Evolutionary conservation across 2,329 filamentous ascomycete genomes (phyloP).

Genomic region (Calonectria multiphialidica): DNA sequence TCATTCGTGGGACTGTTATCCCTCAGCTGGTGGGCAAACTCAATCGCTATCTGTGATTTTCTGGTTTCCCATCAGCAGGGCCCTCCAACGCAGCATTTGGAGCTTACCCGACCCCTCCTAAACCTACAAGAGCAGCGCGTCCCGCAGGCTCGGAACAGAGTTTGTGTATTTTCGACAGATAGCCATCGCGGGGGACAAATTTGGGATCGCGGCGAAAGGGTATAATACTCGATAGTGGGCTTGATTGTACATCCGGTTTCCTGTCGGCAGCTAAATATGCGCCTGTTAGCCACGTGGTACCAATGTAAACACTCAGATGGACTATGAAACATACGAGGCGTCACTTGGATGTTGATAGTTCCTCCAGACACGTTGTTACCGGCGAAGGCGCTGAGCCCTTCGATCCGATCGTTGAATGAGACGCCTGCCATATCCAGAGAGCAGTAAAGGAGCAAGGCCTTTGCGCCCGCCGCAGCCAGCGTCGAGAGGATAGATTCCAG

Average conservation of each 20-base stretch:
- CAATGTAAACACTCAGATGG: too few relatives aligned
- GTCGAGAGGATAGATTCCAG: too few relatives aligned
- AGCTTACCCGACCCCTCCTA: slow-evolving; percentile 46
- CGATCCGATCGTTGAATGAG: not conserved
- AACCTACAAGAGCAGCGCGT: slow-evolving; percentile 46
- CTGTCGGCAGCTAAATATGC: not conserved
- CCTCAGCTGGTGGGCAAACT: slow-evolving; percentile 49
- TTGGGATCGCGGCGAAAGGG: not conserved
- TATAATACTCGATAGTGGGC: not conserved
- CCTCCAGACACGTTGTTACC: not conserved
- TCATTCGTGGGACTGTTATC: not conserved
- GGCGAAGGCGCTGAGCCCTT: not conserved
- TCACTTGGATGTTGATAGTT: not conserved
- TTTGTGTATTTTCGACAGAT: slow-evolving; percentile 38
- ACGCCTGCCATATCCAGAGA: not conserved
- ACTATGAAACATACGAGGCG: not conserved
- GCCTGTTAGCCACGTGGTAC: not conserved
- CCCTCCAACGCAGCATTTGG: too few relatives aligned
- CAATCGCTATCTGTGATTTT: slow-evolving; percentile 46
- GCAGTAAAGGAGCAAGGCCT: too few relatives aligned
- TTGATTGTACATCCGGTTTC: not conserved
- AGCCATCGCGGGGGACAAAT: slow-evolving; percentile 39
- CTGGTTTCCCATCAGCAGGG: not conserved
- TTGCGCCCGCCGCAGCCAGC: too few relatives aligned
- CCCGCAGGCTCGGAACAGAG: slow-evolving; percentile 33